Percentiles rank a stretch among this genome's conserved stretches.
These are phyloP conservation scores for Ogataea neopini DNA, from an alignment of 805 yeast species.

Conservation along the genomic window DNA sequence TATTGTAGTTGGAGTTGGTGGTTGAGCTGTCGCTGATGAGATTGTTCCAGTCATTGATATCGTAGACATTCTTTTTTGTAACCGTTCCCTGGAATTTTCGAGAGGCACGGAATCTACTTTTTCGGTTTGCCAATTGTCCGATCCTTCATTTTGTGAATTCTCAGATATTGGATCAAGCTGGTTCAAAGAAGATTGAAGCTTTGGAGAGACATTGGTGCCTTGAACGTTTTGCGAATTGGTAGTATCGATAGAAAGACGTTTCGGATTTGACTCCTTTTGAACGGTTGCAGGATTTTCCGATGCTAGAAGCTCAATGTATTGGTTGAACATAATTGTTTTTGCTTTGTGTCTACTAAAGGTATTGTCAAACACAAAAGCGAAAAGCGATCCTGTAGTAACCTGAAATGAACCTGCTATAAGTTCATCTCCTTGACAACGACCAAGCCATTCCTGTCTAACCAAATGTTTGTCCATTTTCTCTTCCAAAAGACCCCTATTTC, in stretches of 20 bases:
- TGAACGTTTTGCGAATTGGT: neutral
- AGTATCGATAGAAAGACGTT: neutral
- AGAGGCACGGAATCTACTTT: constrained; percentile 5
- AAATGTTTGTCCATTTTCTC: constrained; percentile 60
- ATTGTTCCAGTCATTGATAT: neutral
- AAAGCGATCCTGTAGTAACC: constrained; percentile 65
- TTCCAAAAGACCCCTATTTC: constrained; percentile 36
- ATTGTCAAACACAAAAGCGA: constrained; percentile 90
- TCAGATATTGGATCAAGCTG: constrained; percentile 15
- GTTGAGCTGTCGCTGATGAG: neutral
- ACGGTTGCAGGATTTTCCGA: neutral
- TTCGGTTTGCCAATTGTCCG: neutral
- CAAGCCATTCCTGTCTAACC: constrained; percentile 52
- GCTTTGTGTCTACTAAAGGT: constrained; percentile 83
- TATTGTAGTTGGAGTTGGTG: neutral
- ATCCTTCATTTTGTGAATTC: constrained; percentile 9
- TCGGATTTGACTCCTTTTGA: neutral
- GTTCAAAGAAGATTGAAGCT: constrained; percentile 4
- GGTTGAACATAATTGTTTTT: constrained; percentile 75
- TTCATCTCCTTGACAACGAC: constrained; percentile 60
- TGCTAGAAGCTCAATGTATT: constrained; percentile 31
- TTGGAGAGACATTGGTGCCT: neutral
- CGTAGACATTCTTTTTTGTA: constrained; percentile 5
- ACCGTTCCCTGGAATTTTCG: neutral
- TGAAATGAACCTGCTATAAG: constrained; percentile 60